Evolutionary conservation across 371 early-diverging fungal species (phyloP).

Genomic region (Actinomortierella wolfii): DNA sequence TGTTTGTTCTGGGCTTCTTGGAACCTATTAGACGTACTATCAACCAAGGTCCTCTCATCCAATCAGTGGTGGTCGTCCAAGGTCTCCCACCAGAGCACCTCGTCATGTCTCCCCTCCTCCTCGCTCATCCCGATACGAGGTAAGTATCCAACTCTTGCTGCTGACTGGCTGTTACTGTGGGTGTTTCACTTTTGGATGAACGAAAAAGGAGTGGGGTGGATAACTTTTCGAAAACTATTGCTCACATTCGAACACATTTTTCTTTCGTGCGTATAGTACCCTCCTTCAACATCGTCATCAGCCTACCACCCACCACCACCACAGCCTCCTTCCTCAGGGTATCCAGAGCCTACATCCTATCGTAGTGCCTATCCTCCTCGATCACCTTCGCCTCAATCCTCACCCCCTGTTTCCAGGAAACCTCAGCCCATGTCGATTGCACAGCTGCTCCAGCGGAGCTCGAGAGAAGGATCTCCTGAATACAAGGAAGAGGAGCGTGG

Average conservation of each 20-base stretch:
- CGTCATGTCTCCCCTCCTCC: too few relatives aligned
- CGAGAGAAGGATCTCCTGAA: slow-evolving; percentile 26
- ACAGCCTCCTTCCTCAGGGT: background rate
- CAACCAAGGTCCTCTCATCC: too few relatives aligned
- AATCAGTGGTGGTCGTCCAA: too few relatives aligned
- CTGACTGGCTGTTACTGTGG: too few relatives aligned
- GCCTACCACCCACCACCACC: slow-evolving; percentile 1
- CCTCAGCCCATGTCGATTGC: slow-evolving; percentile 32
- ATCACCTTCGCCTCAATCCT: slow-evolving; percentile 27
- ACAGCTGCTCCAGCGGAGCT: slow-evolving; percentile 23
- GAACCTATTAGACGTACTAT: too few relatives aligned
- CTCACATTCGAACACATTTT: background rate
- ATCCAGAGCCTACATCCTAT: background rate
- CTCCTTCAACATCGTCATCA: background rate
- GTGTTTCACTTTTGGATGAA: too few relatives aligned
- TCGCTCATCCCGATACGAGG: too few relatives aligned
- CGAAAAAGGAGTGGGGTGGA: too few relatives aligned
- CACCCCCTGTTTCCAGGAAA: slow-evolving; percentile 24
- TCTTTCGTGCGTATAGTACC: background rate
- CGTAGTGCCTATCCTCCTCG: slow-evolving; percentile 16
- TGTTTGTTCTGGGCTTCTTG: too few relatives aligned
- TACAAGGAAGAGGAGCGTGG: slow-evolving; percentile 15
- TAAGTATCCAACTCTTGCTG: too few relatives aligned
- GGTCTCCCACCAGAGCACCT: too few relatives aligned
- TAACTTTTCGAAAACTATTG: too few relatives aligned